Evolutionary conservation across 164 flowering plant species (phyloP).

Genomic region (Warburgia ugandensis): DNA sequence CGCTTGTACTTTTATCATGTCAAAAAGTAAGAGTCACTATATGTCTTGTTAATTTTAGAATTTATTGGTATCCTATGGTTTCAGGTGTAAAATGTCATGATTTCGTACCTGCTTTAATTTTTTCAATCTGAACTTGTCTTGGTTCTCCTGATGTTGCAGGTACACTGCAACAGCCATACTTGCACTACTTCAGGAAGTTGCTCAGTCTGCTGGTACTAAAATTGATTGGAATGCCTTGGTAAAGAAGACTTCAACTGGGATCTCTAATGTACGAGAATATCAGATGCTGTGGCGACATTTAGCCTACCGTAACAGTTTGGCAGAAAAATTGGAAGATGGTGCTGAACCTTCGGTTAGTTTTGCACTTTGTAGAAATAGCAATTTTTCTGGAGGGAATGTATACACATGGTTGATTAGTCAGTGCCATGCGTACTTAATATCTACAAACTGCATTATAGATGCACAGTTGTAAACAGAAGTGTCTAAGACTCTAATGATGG

Average conservation of each 20-base stretch:
- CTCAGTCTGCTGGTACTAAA: conserved; percentile 38
- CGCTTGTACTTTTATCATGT: background rate
- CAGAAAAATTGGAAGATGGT: conserved; percentile 38
- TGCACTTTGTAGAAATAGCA: background rate
- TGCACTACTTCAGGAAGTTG: conserved; percentile 68
- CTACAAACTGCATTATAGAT: too few species aligned
- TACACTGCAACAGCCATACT: conserved; percentile 55
- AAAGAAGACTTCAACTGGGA: conserved; percentile 68
- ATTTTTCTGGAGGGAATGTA: too few species aligned
- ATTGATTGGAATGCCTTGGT: conserved; percentile 70
- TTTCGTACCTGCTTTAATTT: background rate
- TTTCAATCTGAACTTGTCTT: background rate
- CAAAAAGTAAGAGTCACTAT: background rate
- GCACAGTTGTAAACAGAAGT: too few species aligned
- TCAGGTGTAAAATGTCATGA: background rate
- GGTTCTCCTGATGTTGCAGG: conserved; percentile 26
- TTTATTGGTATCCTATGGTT: background rate
- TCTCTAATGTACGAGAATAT: conserved; percentile 72
- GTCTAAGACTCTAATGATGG: too few species aligned
- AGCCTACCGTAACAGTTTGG: conserved; percentile 55
- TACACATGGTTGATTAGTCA: too few species aligned
- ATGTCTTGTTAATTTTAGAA: background rate
- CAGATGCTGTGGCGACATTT: conserved; percentile 95
- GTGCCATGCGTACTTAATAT: too few species aligned
- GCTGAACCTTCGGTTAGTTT: conserved; percentile 56